These are phyloP conservation scores for Claviceps sp. DNA, from an alignment of 2,329 filamentous ascomycete species.

Conservation along the genomic window DNA sequence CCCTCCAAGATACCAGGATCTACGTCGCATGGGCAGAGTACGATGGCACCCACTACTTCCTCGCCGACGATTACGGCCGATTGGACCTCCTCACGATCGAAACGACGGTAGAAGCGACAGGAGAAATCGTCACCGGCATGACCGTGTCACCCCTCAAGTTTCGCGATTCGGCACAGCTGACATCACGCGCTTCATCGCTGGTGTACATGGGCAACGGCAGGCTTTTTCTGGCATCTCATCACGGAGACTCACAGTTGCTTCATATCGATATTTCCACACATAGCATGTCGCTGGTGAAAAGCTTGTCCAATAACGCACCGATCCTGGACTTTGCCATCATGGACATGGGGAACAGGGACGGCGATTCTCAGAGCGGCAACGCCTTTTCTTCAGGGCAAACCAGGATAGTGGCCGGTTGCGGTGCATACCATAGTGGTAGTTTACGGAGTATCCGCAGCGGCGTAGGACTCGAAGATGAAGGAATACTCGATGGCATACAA, in stretches of 20 bases:
- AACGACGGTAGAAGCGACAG: constrained; percentile 48
- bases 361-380: constrained; percentile 60
- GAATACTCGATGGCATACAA: constrained; percentile 66
- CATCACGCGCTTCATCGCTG: constrained; percentile 63
- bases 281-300: constrained; percentile 55
- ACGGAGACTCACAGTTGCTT: constrained; percentile 81
- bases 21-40: constrained; percentile 88
- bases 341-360: constrained; percentile 82
- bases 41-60: constrained; percentile 68
- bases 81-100: constrained; percentile 75
- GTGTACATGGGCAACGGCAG: constrained; percentile 63
- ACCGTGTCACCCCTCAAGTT: constrained; percentile 39
- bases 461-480: constrained; percentile 80
- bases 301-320: constrained; percentile 64
- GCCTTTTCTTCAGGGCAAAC: constrained; percentile 94
- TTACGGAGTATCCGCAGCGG: constrained; percentile 85
- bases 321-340: constrained; percentile 91
- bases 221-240: constrained; percentile 82
- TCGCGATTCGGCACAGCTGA: constrained; percentile 22
- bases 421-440: constrained; percentile 78
- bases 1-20: constrained; percentile 61
- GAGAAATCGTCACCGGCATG: constrained; percentile 58
- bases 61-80: constrained; percentile 82
- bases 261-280: constrained; percentile 32
- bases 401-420: constrained; percentile 83